A percentile compares a stretch with the other conserved stretches of the same genome.
phyloP scores from a whole-genome alignment of 2,329 filamentous ascomycete species.

The Aspergillus sp. region DNA sequence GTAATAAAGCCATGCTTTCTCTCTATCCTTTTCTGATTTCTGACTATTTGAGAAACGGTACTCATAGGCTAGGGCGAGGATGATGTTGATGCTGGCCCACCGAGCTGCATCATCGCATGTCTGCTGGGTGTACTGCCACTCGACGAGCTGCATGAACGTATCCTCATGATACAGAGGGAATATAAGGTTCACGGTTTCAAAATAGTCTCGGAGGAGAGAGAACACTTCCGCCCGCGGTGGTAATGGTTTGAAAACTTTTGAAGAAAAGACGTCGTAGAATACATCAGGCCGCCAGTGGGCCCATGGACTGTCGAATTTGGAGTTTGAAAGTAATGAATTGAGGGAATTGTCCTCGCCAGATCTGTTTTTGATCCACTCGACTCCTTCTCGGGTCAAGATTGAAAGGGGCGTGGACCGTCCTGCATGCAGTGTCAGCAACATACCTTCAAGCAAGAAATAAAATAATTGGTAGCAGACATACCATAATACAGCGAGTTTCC shows the following conservation, averaged over 20 bases:
- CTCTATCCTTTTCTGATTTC: conserved; percentile 81
- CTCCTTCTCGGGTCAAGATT: conserved; percentile 92
- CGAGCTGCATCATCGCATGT: conserved; percentile 91
- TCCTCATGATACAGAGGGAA: conserved; percentile 94
- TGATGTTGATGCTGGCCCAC: conserved; percentile 94
- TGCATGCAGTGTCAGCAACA: conserved; percentile 33
- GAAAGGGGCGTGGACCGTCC: conserved; percentile 92
- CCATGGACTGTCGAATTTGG: conserved; percentile 84
- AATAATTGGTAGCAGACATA: conserved; percentile 10
- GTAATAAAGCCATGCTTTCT: conserved; percentile 87
- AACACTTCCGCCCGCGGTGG: conserved; percentile 83
- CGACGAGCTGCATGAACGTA: conserved; percentile 93
- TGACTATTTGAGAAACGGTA: conserved; percentile 89
- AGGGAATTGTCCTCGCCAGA: conserved; percentile 91
- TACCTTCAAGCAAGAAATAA: too few species aligned
- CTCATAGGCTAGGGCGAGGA: conserved; percentile 82
- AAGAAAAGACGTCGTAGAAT: conserved; percentile 84
- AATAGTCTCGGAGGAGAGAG: conserved; percentile 84
- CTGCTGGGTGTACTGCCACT: conserved; percentile 86
- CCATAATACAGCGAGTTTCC: conserved; percentile 81
- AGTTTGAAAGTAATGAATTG: conserved; percentile 78
- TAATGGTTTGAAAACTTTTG: conserved; percentile 75
- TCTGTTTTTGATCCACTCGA: conserved; percentile 95
- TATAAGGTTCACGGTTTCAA: conserved; percentile 96
- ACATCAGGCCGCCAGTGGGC: conserved; percentile 95